Base-by-base conservation (phyloP, 2,329 filamentous ascomycete species). In the Neophaeococcomyces mojaviensis region DNA sequence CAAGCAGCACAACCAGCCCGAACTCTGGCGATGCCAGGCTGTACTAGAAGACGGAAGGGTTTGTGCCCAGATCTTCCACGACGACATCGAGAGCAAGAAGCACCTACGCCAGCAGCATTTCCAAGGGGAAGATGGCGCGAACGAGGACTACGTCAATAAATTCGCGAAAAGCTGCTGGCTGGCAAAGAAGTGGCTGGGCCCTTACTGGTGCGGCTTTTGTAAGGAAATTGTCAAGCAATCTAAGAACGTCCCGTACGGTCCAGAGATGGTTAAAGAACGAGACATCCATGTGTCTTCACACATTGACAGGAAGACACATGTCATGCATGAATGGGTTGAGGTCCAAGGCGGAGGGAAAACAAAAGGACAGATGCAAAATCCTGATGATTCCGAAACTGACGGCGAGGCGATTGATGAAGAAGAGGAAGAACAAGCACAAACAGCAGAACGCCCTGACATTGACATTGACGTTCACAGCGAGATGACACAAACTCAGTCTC, bases 191-290 rank as follows among this genome's bases (percentile, higher is more conserved):
- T 78, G 77, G 53, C 76, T 76, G 5, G 76, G 86, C 22, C 83
- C 83, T 0, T 95, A 88, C 64, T 95, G 88, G 88, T 95, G 89
- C 58, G 88, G 88, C 0, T 94, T 95, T 61, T 95, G 88, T 61
- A 58, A 66, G 13, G 57, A 65, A 15, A 70, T 80, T 16, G 66
- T 87, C 12, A 62, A 68, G n/a, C 68, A 81, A 24, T 19, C 33
- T 15, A 32, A 26, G 8, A 24, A 20, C 15, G 59, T 66, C 26
- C 66, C 68, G 18, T 65, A 66, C 28, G 71, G 74, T 3, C 61
- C 71, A 1, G 75, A 75, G 19, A 78, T 79, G 0, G 78, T 77
- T 75, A 76, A 76, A 6, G 73, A 78, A 52, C 64, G 80, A 2
- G 79, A 78, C 52, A 69, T 89, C 55, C 88, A 95, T 58, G 89